These are phyloP conservation scores for Excoecaria cochinchinensis DNA, from an alignment of 345 rosid species.

Conservation along the genomic window DNA sequence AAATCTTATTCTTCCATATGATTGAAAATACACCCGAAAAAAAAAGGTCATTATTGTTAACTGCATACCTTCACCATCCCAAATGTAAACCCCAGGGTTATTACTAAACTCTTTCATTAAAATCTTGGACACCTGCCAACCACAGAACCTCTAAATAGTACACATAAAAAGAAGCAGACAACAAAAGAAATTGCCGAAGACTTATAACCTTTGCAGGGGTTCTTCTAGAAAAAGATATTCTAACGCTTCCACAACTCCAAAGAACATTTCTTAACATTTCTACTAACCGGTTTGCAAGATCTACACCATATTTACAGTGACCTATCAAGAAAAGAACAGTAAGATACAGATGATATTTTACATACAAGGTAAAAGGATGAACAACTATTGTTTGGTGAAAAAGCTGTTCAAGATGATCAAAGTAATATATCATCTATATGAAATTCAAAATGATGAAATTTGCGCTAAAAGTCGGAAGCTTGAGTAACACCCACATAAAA, in stretches of 20 bases:
- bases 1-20: not conserved
- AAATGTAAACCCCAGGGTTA: conserved; percentile 28
- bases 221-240: conserved; percentile 35
- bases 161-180: conserved; percentile 1
- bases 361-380: not conserved
- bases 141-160: not conserved
- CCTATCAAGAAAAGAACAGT: conserved; percentile 7
- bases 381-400: not conserved
- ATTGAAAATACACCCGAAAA: not conserved
- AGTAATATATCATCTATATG: not conserved
- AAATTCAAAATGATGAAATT: not conserved
- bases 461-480: not conserved
- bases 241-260: conserved; percentile 36
- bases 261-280: conserved; percentile 30
- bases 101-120: conserved; percentile 20
- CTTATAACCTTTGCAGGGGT: conserved; percentile 27
- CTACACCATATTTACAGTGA: conserved; percentile 28
- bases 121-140: conserved; percentile 21
- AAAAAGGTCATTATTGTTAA: not conserved
- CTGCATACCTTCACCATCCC: conserved; percentile 34
- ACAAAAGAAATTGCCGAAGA: not conserved
- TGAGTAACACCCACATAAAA: not conserved
- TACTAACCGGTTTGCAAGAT: conserved; percentile 24
- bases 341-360: not conserved
- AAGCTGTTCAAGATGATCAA: not conserved